A percentile compares a stretch with the other conserved stretches of the same genome.
These are phyloP conservation scores for Vitis amurensis DNA, from an alignment of 164 flowering plant genomes.

Conservation along the genomic window DNA sequence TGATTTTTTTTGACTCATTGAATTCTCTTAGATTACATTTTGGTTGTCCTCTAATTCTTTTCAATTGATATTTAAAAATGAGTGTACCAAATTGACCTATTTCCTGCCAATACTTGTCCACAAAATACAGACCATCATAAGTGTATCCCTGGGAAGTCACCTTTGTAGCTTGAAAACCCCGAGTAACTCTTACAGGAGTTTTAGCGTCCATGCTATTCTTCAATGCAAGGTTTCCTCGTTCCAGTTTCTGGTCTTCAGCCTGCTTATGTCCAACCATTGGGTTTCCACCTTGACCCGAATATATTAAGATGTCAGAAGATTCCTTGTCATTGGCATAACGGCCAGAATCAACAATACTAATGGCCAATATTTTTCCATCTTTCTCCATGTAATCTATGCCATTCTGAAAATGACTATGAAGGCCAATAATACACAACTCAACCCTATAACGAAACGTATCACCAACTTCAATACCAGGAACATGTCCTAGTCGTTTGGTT, in stretches of 20 bases:
- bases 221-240: constrained; percentile 35
- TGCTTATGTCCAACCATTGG: background rate
- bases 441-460: constrained; percentile 10
- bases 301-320: constrained; percentile 9
- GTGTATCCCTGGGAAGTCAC: constrained; percentile 2
- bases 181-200: constrained; percentile 28
- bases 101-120: constrained; percentile 19
- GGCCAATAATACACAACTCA: constrained; percentile 17
- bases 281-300: constrained; percentile 22
- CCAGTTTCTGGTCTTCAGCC: constrained; percentile 30
- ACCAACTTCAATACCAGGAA: constrained; percentile 22
- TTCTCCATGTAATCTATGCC: constrained; percentile 13
- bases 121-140: constrained; percentile 29
- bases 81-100: constrained; percentile 18
- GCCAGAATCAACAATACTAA: constrained; percentile 27
- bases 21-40: background rate
- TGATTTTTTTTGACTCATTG: background rate
- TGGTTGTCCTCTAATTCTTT: constrained; percentile 18
- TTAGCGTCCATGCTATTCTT: constrained; percentile 20
- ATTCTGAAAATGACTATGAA: constrained; percentile 8
- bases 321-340: constrained; percentile 11
- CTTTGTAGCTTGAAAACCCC: background rate
- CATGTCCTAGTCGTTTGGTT: constrained; percentile 9
- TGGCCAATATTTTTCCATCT: background rate
- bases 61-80: constrained; percentile 23